Evolutionary conservation across 176 grass and related monocot species (phyloP).

Genomic region (Paspalum vaginatum): DNA sequence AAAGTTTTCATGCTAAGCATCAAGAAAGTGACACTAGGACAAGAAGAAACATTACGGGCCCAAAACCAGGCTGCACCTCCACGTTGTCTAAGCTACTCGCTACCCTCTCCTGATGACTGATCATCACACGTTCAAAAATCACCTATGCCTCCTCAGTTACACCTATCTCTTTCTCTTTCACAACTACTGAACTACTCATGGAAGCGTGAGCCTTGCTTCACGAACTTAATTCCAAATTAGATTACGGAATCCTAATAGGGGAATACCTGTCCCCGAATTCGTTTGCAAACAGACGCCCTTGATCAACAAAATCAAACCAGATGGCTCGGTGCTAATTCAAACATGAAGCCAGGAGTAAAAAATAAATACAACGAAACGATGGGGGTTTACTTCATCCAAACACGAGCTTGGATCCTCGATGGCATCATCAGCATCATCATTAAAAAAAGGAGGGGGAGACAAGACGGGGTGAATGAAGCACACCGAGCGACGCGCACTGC

Average conservation of each 20-base stretch:
- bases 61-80: neutral
- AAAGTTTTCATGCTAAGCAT: neutral
- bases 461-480: neutral
- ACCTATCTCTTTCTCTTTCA: no score
- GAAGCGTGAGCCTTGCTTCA: neutral
- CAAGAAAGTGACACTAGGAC: neutral
- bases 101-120: neutral
- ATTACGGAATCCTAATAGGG: neutral
- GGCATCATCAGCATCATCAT: no score
- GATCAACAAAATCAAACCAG: neutral
- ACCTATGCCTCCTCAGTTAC: no score
- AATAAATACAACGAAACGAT: neutral
- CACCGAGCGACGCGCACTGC: slow-evolving; percentile 70
- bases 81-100: neutral
- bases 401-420: neutral
- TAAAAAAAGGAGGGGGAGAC: neutral
- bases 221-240: neutral
- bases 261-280: neutral
- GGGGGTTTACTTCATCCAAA: neutral
- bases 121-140: neutral
- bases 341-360: neutral
- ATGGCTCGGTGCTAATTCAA: neutral
- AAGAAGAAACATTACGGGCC: neutral
- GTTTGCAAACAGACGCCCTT: neutral
- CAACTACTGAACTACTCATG: no score